Percentiles rank a stretch among this genome's conserved stretches.
Conservation (phyloP, 805 yeast species). For the Candida maesae region DNA sequence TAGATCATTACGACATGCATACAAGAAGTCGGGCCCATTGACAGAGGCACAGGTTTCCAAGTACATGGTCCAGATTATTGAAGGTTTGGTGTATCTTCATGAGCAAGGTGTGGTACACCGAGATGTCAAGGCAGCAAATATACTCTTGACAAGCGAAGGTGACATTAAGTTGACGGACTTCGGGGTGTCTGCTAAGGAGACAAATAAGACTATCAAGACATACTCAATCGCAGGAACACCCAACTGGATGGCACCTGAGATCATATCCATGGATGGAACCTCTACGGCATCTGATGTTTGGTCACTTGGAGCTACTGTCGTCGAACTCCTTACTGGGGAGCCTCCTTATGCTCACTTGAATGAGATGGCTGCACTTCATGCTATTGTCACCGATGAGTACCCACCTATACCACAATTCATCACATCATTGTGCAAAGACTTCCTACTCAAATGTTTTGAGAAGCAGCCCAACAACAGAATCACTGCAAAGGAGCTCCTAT, state of each 20-base stretch:
- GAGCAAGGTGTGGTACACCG: constrained; percentile 66
- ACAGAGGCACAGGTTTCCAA: constrained; percentile 59
- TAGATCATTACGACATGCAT: constrained; percentile 53
- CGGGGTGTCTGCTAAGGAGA: constrained; percentile 69
- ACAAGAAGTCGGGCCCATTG: constrained; percentile 36
- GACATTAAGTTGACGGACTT: constrained; percentile 72
- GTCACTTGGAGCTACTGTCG: constrained; percentile 94
- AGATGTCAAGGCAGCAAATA: constrained; percentile 75
- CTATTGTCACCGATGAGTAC: constrained; percentile 70
- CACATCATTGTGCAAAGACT: constrained; percentile 45
- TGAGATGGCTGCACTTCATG: constrained; percentile 78
- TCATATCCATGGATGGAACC: constrained; percentile 78
- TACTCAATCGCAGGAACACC: constrained; percentile 79
- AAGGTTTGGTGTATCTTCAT: constrained; percentile 62
- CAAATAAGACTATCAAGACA: constrained; percentile 49
- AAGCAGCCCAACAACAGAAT: constrained; percentile 59
- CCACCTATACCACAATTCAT: constrained; percentile 63
- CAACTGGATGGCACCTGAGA: constrained; percentile 99
- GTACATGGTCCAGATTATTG: constrained; percentile 65
- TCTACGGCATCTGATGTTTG: constrained; percentile 87
- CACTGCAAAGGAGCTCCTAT: constrained; percentile 49
- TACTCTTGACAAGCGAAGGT: constrained; percentile 60
- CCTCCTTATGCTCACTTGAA: constrained; percentile 83
- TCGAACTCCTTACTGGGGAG: constrained; percentile 78
- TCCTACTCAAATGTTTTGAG: constrained; percentile 65